These are phyloP conservation scores for Chrysanthemum lavandulifolium DNA, from an alignment of 129 eudicot species.

Conservation along the genomic window DNA sequence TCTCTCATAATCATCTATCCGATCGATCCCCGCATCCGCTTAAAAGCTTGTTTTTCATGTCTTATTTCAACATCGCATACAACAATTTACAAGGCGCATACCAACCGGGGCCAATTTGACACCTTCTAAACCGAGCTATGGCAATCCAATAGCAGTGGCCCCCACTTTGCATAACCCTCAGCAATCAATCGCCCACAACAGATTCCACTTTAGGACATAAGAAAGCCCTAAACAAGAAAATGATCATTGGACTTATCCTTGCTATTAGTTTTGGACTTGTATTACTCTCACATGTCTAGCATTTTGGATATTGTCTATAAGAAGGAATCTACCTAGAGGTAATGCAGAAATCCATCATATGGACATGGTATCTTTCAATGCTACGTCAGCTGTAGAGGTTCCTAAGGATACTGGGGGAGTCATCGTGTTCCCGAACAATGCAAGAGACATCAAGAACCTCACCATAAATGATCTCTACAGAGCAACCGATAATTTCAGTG, in stretches of 20 bases:
- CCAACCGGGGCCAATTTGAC: slow-evolving; percentile 71
- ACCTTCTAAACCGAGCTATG: slow-evolving; percentile 53
- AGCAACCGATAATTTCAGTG: slow-evolving; percentile 79
- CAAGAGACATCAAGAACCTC: slow-evolving; percentile 53
- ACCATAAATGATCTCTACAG: slow-evolving; percentile 57
- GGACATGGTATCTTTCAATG: slow-evolving; percentile 49
- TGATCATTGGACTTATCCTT: slow-evolving; percentile 50
- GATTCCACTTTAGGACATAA: slow-evolving; percentile 1
- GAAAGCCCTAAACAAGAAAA: slow-evolving; percentile 54
- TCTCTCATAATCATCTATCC: slow-evolving; percentile 50
- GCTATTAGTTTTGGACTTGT: slow-evolving; percentile 58
- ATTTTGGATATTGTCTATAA: slow-evolving; percentile 57
- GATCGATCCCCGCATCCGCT: slow-evolving; percentile 71
- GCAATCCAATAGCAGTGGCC: slow-evolving; percentile 62
- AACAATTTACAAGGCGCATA: slow-evolving; percentile 62
- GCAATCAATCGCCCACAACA: neutral
- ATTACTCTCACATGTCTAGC: slow-evolving; percentile 48
- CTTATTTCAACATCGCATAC: slow-evolving; percentile 58
- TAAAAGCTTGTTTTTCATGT: slow-evolving; percentile 51
- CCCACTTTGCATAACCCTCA: slow-evolving; percentile 39
- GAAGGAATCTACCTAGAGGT: slow-evolving; percentile 58
- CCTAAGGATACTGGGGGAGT: slow-evolving; percentile 60
- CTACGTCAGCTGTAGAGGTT: slow-evolving; percentile 51
- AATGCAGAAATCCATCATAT: slow-evolving; percentile 49
- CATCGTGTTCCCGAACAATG: slow-evolving; percentile 55